Conservation (phyloP, 1,284 basidiomycete species). For the Coniferiporia sulphurascens region DNA sequence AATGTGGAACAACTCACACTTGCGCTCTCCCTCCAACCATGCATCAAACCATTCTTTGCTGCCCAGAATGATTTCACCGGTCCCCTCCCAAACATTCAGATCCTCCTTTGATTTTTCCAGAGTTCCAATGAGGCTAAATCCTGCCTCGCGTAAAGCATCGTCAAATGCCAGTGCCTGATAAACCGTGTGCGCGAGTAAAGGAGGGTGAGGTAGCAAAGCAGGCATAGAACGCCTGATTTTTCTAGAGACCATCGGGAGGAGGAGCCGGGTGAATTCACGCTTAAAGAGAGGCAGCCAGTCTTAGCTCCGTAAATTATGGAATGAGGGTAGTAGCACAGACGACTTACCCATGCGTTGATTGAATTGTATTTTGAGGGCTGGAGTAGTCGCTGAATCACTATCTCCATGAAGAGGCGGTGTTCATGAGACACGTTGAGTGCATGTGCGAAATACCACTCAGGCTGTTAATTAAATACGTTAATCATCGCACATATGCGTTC, state of each 20-base stretch:
- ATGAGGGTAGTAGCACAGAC: slow-evolving; percentile 10
- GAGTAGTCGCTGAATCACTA: slow-evolving; percentile 71
- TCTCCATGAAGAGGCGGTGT: slow-evolving; percentile 73
- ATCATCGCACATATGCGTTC: neutral
- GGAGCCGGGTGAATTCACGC: slow-evolving; percentile 75
- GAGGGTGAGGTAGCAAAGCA: slow-evolving; percentile 69
- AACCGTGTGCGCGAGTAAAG: slow-evolving; percentile 90
- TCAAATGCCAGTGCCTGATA: slow-evolving; percentile 92
- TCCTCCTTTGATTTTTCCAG: slow-evolving; percentile 29
- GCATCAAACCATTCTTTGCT: slow-evolving; percentile 84
- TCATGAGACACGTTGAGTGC: slow-evolving; percentile 81
- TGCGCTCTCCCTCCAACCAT: slow-evolving; percentile 85
- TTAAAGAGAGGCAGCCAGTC: slow-evolving; percentile 29
- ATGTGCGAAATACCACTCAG: slow-evolving; percentile 96
- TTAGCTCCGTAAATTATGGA: neutral
- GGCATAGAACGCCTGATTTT: slow-evolving; percentile 78
- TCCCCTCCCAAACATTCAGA: slow-evolving; percentile 57
- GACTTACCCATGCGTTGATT: slow-evolving; percentile 70
- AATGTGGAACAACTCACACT: slow-evolving; percentile 52
- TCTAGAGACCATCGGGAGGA: slow-evolving; percentile 63
- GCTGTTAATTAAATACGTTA: slow-evolving; percentile 40
- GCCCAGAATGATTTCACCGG: slow-evolving; percentile 78
- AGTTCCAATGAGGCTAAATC: slow-evolving; percentile 58
- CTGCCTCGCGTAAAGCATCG: slow-evolving; percentile 70
- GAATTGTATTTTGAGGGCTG: slow-evolving; percentile 54